Base-by-base conservation (phyloP, 192 early-diverging fungal genomes). In the Coemansia sp. region DNA sequence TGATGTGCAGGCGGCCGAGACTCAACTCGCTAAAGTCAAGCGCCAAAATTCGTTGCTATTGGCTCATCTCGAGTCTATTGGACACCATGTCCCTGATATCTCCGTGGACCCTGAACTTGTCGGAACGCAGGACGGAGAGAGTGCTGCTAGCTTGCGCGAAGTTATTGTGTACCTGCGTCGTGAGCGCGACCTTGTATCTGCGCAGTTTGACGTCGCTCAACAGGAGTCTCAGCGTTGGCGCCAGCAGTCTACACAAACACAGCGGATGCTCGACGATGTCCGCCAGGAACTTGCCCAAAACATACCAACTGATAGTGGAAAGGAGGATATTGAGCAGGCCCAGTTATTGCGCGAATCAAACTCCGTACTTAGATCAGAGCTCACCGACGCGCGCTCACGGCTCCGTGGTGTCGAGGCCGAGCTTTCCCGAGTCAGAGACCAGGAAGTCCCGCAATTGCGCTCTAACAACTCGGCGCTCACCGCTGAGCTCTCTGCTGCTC, bases 261-360 rank as follows among this genome's bases (percentile, higher is more conserved):
- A 88, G 75, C 81, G 79, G 34, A 87, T 88, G 52, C 79, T 94
- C 47, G 92, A 94, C 58, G 90, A 95, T 53, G 78, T 81, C 15
- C 87, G 89, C 9, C 73, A 66, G 10, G 70, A 87, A n/a, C n/a
- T n/a, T n/a, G n/a, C n/a, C n/a, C n/a, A n/a, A n/a, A n/a, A n/a
- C n/a, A n/a, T n/a, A n/a, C n/a, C n/a, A n/a, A n/a, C n/a, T n/a
- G n/a, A 36, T 36, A 36, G 34, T 36, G 34, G 34, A 36, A 36
- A 36, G 34, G 34, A 7, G 44, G 89, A 90, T 74, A 80, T 91
- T 38, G 87, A 90, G 64, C 87, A 90, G 68, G 68, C 87, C 33
- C 87, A 87, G 70, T 49, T 94, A 11, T 76, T 95, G 41, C 88
- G 90, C 8, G 94, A 95, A 62, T 91, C 90, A 43, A 95, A 94